These are phyloP conservation scores for Trichocomaceae sp. DNA, from an alignment of 2,329 filamentous ascomycete genomes.

Conservation along the genomic window DNA sequence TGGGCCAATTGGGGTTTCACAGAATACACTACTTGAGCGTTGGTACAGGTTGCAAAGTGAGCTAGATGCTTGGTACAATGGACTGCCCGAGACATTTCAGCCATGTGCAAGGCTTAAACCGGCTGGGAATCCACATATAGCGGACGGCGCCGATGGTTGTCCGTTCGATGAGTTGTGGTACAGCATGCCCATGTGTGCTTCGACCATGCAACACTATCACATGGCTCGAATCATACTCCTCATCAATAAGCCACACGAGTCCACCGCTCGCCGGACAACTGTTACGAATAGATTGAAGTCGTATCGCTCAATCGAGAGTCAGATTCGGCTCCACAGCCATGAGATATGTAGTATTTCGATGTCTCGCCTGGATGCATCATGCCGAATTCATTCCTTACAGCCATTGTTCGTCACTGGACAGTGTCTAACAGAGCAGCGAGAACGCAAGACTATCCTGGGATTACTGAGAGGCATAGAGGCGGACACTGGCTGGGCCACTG, in stretches of 20 bases:
- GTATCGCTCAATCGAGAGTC: constrained; percentile 52
- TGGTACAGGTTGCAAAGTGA: constrained; percentile 49
- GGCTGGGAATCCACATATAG: constrained; percentile 17
- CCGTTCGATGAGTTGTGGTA: constrained; percentile 57
- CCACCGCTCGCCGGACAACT: constrained; percentile 45
- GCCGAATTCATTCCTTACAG: constrained; percentile 55
- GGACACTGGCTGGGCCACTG: constrained; percentile 60
- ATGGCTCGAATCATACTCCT: constrained; percentile 39
- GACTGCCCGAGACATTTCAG: constrained; percentile 54
- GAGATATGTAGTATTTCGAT: constrained; percentile 58
- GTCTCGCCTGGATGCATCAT: constrained; percentile 51
- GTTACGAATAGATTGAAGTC: constrained; percentile 50
- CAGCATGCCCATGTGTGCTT: constrained; percentile 58
- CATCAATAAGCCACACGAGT: constrained; percentile 38
- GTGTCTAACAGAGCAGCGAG: constrained; percentile 49
- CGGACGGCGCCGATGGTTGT: constrained; percentile 24
- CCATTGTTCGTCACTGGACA: constrained; percentile 58
- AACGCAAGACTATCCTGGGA: constrained; percentile 50
- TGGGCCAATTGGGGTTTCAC: constrained; percentile 25
- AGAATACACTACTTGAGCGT: constrained; percentile 42
- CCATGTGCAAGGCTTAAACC: constrained; percentile 48
- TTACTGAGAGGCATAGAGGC: constrained; percentile 53
- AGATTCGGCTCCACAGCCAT: constrained; percentile 52
- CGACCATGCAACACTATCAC: constrained; percentile 49
- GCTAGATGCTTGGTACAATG: constrained; percentile 53